Evolutionary conservation across 2,329 filamentous ascomycete genomes (phyloP).

Genomic region (Xylariaceae sp.): DNA sequence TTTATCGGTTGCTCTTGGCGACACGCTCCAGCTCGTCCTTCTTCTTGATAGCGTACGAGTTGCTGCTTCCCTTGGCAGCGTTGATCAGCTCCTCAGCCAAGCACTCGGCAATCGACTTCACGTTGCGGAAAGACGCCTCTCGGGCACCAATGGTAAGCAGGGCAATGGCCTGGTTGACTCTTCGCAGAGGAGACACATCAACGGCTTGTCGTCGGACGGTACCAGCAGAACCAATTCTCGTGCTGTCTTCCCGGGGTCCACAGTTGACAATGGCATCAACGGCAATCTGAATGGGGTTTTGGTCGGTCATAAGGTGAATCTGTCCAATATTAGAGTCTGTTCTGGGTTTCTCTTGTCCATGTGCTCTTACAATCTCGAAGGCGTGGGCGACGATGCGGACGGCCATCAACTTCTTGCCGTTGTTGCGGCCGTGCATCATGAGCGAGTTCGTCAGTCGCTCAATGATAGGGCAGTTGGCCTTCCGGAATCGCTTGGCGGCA

Average conservation of each 20-base stretch:
- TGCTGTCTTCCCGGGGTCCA: conserved; percentile 99
- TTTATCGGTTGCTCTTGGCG: conserved; percentile 99
- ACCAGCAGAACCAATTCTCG: conserved; percentile 98
- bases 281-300: conserved; percentile 99
- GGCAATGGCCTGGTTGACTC: conserved; percentile 99
- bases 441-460: conserved; percentile 99
- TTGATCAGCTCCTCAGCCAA: conserved; percentile 99
- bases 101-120: conserved; percentile 99
- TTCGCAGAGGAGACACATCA: conserved; percentile 98
- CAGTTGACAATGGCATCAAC: conserved; percentile 99
- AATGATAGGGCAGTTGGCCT: conserved; percentile 99
- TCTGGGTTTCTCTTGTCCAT: conserved; percentile 5
- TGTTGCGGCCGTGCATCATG: conserved; percentile 99
- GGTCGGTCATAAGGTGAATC: conserved; percentile 99
- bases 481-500: conserved; percentile 99
- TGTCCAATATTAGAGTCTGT: conserved; percentile 44
- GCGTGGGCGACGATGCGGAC: conserved; percentile 98
- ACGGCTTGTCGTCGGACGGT: conserved; percentile 99
- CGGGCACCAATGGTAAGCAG: conserved; percentile 98
- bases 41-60: conserved; percentile 99
- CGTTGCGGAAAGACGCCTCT: conserved; percentile 99
- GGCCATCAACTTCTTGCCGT: conserved; percentile 99
- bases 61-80: conserved; percentile 99
- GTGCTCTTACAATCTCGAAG: conserved; percentile 92
- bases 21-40: conserved; percentile 99